These are phyloP conservation scores for Akanthomyces muscarius DNA, from an alignment of 2,329 filamentous ascomycete genomes.

Conservation along the genomic window DNA sequence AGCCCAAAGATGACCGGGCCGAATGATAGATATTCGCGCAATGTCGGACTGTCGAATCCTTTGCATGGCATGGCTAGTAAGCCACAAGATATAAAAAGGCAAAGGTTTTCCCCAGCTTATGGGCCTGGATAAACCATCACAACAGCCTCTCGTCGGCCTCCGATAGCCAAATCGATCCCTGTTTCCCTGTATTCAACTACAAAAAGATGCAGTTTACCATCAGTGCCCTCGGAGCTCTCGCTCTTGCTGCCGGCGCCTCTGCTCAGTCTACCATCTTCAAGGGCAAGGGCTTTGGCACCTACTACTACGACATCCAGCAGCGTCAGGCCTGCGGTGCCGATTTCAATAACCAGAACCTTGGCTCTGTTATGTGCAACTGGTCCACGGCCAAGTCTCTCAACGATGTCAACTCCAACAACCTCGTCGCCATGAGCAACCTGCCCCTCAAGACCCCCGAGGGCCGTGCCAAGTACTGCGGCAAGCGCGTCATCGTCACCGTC, in stretches of 20 bases:
- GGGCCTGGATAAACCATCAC: neutral
- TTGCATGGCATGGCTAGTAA: neutral
- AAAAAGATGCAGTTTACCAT: constrained; percentile 4
- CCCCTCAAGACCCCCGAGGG: constrained; percentile 15
- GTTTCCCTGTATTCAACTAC: neutral
- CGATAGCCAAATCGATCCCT: neutral
- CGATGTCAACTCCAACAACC: constrained; percentile 19
- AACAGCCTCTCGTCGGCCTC: neutral
- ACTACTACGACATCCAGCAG: constrained; percentile 17
- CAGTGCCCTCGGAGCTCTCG: constrained; percentile 2
- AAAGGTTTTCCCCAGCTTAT: neutral
- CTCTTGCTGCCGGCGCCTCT: constrained; percentile 5
- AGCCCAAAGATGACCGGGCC: neutral
- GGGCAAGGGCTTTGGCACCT: constrained; percentile 14
- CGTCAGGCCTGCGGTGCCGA: constrained; percentile 5
- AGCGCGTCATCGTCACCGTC: constrained; percentile 20
- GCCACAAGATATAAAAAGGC: neutral
- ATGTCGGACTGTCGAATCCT: neutral
- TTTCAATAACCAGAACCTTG: constrained; percentile 11
- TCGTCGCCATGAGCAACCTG: constrained; percentile 22
- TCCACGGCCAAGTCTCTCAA: constrained; percentile 8
- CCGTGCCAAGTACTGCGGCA: constrained; percentile 21
- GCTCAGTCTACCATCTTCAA: constrained; percentile 4
- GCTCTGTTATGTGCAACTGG: constrained; percentile 15
- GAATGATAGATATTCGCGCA: neutral